These are phyloP conservation scores for Penicillium silybi DNA, from an alignment of 495 filamentous ascomycete species.

Conservation along the genomic window DNA sequence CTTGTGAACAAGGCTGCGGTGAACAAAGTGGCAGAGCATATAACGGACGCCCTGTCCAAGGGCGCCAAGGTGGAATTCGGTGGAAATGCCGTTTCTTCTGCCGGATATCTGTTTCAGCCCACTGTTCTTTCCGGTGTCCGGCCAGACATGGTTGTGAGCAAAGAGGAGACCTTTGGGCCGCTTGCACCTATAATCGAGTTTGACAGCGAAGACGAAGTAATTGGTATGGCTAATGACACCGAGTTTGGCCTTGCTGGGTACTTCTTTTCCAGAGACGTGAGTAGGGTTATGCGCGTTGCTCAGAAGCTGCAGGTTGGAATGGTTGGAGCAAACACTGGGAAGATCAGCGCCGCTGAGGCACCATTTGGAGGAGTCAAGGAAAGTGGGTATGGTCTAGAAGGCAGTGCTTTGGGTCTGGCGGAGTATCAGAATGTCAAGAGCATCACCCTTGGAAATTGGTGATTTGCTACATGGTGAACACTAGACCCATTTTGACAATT, in stretches of 20 bases:
- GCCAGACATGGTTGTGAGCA: conserved; percentile 30
- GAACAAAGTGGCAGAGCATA: conserved; percentile 64
- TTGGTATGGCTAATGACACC: background rate
- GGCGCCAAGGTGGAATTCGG: conserved; percentile 23
- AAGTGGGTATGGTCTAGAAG: conserved; percentile 49
- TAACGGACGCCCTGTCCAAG: conserved; percentile 61
- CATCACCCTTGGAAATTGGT: too few species aligned
- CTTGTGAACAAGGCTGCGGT: conserved; percentile 68
- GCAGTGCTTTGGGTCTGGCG: conserved; percentile 44
- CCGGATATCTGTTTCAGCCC: conserved; percentile 66
- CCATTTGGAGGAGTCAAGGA: conserved; percentile 51
- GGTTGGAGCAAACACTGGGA: conserved; percentile 45
- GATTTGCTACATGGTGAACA: too few species aligned
- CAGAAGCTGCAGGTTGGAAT: conserved; percentile 43
- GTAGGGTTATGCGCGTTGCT: conserved; percentile 36
- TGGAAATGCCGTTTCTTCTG: conserved; percentile 11
- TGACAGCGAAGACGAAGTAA: background rate
- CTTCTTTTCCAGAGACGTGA: conserved; percentile 38
- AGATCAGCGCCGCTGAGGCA: conserved; percentile 23
- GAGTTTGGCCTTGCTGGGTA: conserved; percentile 39
- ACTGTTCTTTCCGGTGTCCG: conserved; percentile 66
- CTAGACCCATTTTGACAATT: too few species aligned
- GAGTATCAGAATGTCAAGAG: conserved; percentile 50
- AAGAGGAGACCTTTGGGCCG: conserved; percentile 30
- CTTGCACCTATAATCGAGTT: background rate